Evolutionary conservation across 768 basidiomycete genomes (phyloP), one percentile per base, ranked within the genome.

Genomic region (Auriscalpium vulgare): DNA sequence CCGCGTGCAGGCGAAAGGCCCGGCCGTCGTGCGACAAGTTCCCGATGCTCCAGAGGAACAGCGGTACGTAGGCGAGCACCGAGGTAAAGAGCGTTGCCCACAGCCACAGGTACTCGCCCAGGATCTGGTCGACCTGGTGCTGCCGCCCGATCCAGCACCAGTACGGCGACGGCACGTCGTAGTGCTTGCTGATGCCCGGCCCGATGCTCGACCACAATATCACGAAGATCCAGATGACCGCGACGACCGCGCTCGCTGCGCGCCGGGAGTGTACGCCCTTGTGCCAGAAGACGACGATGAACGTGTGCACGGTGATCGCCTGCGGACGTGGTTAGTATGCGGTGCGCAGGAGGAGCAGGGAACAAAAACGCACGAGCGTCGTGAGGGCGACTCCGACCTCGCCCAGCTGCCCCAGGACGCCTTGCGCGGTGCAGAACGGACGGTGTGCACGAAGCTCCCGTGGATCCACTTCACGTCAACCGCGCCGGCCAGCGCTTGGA

Each of bases 41-140:
- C 5, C 72, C 71, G 13, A 67, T 61, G 13, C 66, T 65, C 67
- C 71, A 70, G 55, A 75, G 65, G 60, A 68, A 75, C 11, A 75
- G 66, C 0, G 69, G 67, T 51, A 70, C 59, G 55, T 76, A 77
- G 2, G 68, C 54, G 5, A 70, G n/a, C 21, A 67, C 53, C 8
- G 74, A 74, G 45, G 71, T 56, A 21, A 63, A 59, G 8, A 76
- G 64, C 6, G 75, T 68, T 37, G 73, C 45, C 77, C 77, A 77
- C 47, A 77, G 65, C 77, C 77, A 78, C 14, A 75, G 21, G 53
- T 78, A 78, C 62, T 76, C 75, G 1, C 73, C 75, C 47, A 57
- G 68, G 10, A 76, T 65, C 16, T 71, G 67, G 56, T 70, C 66
- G 2, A 58, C 58, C 1, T 63, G 34, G 61, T 66, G 71, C 10